Evolutionary conservation across 2,329 filamentous ascomycete species (phyloP), one percentile per base, ranked within the genome.

Genomic region (Colletotrichum lini): DNA sequence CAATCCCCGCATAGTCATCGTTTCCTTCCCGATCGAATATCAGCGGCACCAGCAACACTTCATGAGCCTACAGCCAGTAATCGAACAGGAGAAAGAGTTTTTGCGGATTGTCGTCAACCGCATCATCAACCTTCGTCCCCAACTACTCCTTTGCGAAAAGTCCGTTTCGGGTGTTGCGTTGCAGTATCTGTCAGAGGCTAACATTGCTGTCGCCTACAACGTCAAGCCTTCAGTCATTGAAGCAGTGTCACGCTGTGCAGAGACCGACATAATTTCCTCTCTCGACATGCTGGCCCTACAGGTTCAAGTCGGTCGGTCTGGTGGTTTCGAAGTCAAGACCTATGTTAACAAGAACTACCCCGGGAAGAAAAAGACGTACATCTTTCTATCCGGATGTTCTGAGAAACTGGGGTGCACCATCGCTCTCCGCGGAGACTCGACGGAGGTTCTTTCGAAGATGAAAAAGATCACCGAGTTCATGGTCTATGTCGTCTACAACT

Each of bases 381-480:
- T 98, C 73, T 99, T 96, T 78, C 85, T 99, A 3, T 97, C 95
- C 1, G 96, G 96, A 3, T 98, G 95, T 76, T 91, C 93, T 10
- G 94, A 94, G 73, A 93, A 97, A 71, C 89, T 99, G 2, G 97
- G 96, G 0, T 98, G 96, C 79, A 99, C 96, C 0, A 98, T 99
- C 75, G 94, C 95, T 15, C 85, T 99, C 26, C 91, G 96, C 56
- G 96, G 96, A 1, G 94, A 93, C 4, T 91, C 93, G 70, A 91
- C 91, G 40, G 84, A 89, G 58, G 86, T 91, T 0, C 86, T 99
- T 21, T 86, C 90, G 1, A 93, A 91, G 76, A 91, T 99, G 80
- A 99, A 99, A 82, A 90, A 91, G 63, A 96, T 99, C 75, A 96
- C 96, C 13, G 96, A 99, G 79, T 98, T 99, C 79, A 98, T 99